A percentile compares a stretch with the other conserved stretches of the same genome.
These are phyloP conservation scores for Pholiota conissans DNA, from an alignment of 768 basidiomycete species.

Conservation along the genomic window DNA sequence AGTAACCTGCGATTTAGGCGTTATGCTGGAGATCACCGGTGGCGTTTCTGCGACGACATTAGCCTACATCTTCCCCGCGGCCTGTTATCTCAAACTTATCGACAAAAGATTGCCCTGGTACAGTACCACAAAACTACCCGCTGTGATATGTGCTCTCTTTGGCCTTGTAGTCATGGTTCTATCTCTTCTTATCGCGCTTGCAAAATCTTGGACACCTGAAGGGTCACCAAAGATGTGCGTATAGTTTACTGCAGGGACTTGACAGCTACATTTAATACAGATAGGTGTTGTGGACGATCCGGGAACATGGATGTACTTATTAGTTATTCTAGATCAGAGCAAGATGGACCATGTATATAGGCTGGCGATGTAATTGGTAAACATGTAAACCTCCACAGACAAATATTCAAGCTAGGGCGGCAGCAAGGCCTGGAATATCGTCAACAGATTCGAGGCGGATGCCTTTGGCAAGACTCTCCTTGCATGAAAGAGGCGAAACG, in stretches of 20 bases:
- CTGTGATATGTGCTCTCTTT: conserved; percentile 70
- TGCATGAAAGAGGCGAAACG: conserved; percentile 71
- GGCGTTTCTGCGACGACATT: conserved; percentile 91
- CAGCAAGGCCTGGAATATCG: conserved; percentile 53
- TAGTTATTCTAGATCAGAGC: conserved; percentile 20
- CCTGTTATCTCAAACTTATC: conserved; percentile 79
- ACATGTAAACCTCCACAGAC: not conserved
- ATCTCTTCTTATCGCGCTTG: conserved; percentile 74
- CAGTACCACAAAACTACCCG: conserved; percentile 72
- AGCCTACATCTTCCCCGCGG: conserved; percentile 90
- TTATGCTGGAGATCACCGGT: conserved; percentile 98
- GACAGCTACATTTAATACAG: not conserved
- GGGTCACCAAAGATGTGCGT: conserved; percentile 70
- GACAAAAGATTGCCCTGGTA: conserved; percentile 61
- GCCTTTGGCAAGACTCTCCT: conserved; percentile 69
- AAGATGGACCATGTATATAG: conserved; percentile 22
- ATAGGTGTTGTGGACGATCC: too few relatives aligned
- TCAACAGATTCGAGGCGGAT: conserved; percentile 62
- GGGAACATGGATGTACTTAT: conserved; percentile 11
- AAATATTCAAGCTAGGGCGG: conserved; percentile 26
- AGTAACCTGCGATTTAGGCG: conserved; percentile 95
- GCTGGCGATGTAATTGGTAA: conserved; percentile 21
- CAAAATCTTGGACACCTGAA: conserved; percentile 75
- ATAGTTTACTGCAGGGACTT: conserved; percentile 29
- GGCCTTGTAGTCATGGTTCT: conserved; percentile 76